These are phyloP conservation scores for Globisporangium ultimum DNA, from an alignment of 352 stramenopile species.

Conservation along the genomic window DNA sequence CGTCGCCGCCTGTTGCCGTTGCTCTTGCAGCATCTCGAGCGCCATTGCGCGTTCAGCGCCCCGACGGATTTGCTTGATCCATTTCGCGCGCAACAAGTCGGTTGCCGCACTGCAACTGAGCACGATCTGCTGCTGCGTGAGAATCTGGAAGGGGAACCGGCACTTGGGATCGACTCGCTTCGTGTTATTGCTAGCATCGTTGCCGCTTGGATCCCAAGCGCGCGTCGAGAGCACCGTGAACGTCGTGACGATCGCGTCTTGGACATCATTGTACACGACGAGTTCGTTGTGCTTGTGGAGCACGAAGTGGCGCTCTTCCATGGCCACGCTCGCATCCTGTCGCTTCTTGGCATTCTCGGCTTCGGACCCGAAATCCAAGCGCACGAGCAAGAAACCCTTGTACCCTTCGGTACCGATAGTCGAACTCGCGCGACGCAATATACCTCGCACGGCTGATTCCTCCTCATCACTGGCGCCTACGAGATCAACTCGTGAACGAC, in stretches of 20 bases:
- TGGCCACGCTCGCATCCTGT: conserved; percentile 15
- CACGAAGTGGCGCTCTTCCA: conserved; percentile 47
- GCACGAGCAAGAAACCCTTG: conserved; percentile 28
- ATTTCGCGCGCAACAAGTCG: conserved; percentile 53
- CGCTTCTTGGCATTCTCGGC: conserved; percentile 21
- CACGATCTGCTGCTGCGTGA: conserved; percentile 62
- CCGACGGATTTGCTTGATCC: conserved; percentile 62
- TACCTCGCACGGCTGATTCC: no score
- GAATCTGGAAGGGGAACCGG: conserved; percentile 64
- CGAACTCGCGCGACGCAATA: conserved; percentile 8
- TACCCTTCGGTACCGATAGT: background rate
- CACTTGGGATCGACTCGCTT: conserved; percentile 16
- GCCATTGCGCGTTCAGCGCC: conserved; percentile 46
- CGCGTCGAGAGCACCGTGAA: conserved; percentile 44
- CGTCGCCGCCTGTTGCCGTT: conserved; percentile 27
- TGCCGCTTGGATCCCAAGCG: conserved; percentile 28
- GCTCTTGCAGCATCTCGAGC: conserved; percentile 52
- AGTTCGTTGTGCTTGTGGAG: conserved; percentile 52
- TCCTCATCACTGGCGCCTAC: background rate
- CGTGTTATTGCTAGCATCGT: conserved; percentile 11
- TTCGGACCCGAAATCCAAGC: conserved; percentile 28
- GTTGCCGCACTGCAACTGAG: conserved; percentile 57
- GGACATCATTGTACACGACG: conserved; percentile 28
- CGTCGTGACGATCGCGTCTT: conserved; percentile 24
- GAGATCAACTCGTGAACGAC: no score